Evolutionary conservation across 441 rosid species (phyloP), one percentile per base, ranked within the genome.

Genomic region (Corymbia citriodora): DNA sequence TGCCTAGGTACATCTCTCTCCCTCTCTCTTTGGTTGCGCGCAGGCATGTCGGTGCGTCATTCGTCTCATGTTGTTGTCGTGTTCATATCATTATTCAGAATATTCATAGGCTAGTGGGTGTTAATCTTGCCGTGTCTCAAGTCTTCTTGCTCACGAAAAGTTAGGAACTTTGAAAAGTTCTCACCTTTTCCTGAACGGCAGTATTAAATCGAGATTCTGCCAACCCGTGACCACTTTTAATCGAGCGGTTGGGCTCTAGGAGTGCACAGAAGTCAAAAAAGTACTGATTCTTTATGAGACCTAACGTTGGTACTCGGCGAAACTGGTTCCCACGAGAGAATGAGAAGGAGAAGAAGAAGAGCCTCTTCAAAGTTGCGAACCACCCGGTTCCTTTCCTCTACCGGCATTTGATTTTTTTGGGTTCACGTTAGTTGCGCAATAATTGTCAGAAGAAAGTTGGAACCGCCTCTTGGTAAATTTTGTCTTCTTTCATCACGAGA

Each of bases 1-100:
- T 93, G 90, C 93, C 93, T 4, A 90, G 94, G 96, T 93, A 88
- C n/a, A 16, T 33, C n/a, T 61, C 2, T 40, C 33, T 81, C 55
- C 49, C 10, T 45, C 5, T 16, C 45, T 81, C 52, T 70, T 23
- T 36, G 6, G 23, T n/a, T 31, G 52, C 10, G 6, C 17, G n/a
- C 85, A 4, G 85, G 85, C 85, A 8, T 4, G 85, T 45, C 85
- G 27, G 27, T 79, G 82, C 82, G 5, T 72, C 82, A 6, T 19
- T 36, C 48, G 23, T 70, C 81, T 19, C 25, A 33, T 5, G n/a
- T 11, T 25, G 18, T 74, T n/a, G 52, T 74, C 29, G 50, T 40
- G 83, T 74, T 40, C 83, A 40, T 6, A 21, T 45, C 83, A 40
- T 40, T 19, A 31, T 68, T 68, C 79, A 68, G 40, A 16, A 31